These are phyloP conservation scores for Salvia sclarea DNA, from an alignment of 305 asterid species.

Conservation along the genomic window DNA sequence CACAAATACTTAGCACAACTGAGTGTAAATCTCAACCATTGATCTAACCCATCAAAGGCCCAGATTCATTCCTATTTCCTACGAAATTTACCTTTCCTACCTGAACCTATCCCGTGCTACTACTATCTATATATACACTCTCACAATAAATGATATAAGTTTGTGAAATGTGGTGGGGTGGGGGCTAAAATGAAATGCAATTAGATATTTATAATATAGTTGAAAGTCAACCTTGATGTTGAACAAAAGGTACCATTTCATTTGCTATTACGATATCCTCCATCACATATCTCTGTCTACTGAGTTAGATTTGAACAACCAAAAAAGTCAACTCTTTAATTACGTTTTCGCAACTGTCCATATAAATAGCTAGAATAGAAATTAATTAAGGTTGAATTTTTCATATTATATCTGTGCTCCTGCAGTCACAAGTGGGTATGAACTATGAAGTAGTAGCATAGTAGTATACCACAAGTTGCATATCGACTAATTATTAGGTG, in stretches of 20 bases:
- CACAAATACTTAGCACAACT: no score
- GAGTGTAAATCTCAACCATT: no score
- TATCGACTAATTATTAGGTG: neutral
- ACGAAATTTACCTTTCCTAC: no score
- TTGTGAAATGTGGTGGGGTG: no score
- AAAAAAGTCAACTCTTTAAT: conserved; percentile 27
- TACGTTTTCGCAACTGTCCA: neutral
- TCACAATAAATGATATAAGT: no score
- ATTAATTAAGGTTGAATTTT: neutral
- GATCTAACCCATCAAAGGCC: no score
- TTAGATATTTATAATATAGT: neutral
- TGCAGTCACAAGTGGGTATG: neutral
- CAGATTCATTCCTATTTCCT: no score
- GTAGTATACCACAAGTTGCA: neutral
- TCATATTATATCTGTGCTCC: neutral
- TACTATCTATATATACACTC: no score
- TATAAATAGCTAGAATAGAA: neutral
- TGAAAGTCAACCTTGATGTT: neutral
- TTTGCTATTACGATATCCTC: conserved; percentile 13
- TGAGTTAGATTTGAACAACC: neutral
- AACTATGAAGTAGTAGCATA: no score
- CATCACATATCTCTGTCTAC: neutral
- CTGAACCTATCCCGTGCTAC: no score
- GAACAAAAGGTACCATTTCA: neutral
- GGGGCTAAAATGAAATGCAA: neutral